phyloP scores from a whole-genome alignment of 495 filamentous ascomycete genomes.

The Xylaria nigripes region DNA sequence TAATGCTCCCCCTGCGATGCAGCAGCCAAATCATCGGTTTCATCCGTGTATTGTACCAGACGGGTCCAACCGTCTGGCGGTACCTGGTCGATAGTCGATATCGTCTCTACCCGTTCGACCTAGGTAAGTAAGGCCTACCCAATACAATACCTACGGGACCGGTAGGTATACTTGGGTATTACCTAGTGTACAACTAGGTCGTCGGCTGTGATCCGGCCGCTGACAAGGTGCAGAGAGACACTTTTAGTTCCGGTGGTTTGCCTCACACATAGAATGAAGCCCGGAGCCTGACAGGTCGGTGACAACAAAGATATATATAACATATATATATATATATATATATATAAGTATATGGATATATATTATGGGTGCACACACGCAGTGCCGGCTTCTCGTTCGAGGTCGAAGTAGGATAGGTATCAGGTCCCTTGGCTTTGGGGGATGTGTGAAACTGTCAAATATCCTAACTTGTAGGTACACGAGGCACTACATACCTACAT shows the following conservation, averaged over 20 bases:
- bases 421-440: neutral
- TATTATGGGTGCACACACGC: too few relatives aligned
- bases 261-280: too few relatives aligned
- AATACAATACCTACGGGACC: too few relatives aligned
- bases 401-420: too few relatives aligned
- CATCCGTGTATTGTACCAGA: constrained; percentile 1
- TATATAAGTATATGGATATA: too few relatives aligned
- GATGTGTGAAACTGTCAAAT: neutral
- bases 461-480: neutral
- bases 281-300: too few relatives aligned
- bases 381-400: too few relatives aligned
- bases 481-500: neutral
- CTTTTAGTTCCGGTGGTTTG: too few relatives aligned
- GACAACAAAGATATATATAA: too few relatives aligned
- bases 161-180: neutral
- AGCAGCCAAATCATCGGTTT: neutral
- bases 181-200: too few relatives aligned
- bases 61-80: neutral
- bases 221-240: too few relatives aligned
- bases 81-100: neutral
- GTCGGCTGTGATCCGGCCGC: neutral
- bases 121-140: neutral
- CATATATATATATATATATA: too few relatives aligned
- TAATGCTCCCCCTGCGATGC: neutral
- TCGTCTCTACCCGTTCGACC: neutral